These are phyloP conservation scores for Phytophthora aleatoria DNA, from an alignment of 352 stramenopile species.

Conservation along the genomic window DNA sequence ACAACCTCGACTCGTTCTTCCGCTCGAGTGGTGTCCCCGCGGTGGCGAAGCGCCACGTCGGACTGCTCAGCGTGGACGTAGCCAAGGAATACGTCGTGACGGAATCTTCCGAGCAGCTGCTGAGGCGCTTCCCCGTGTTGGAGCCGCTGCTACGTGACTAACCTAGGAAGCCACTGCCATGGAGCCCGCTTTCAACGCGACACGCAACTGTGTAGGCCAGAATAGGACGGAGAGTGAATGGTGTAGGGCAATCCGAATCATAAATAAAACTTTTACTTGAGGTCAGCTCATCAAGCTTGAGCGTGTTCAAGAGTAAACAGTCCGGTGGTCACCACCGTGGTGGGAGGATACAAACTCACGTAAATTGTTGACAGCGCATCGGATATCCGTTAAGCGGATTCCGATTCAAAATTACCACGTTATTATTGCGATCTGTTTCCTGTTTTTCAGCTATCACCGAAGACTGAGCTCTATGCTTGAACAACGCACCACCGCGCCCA, in stretches of 20 bases:
- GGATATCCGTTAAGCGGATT: no score
- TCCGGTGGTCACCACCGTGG: no score
- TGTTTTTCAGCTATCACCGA: no score
- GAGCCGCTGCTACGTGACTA: slow-evolving; percentile 30
- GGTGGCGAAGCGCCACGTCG: slow-evolving; percentile 38
- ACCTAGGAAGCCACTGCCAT: background rate
- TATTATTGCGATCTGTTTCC: no score
- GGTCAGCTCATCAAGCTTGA: slow-evolving; percentile 14
- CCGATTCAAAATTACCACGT: no score
- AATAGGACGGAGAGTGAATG: background rate
- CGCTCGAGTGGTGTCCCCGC: slow-evolving; percentile 35
- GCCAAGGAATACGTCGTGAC: slow-evolving; percentile 34
- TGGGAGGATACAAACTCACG: background rate
- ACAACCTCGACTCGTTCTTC: slow-evolving; percentile 78
- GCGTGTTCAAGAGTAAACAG: background rate
- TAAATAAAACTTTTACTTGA: slow-evolving; percentile 6
- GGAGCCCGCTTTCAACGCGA: background rate
- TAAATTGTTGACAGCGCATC: background rate
- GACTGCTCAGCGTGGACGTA: slow-evolving; percentile 17
- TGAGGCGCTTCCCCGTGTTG: slow-evolving; percentile 40
- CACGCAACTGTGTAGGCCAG: background rate
- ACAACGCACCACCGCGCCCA: no score
- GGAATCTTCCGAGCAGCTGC: slow-evolving; percentile 33
- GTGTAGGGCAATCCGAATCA: slow-evolving; percentile 3
- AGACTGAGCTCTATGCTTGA: no score